A percentile compares a stretch with the other conserved stretches of the same genome.
phyloP scores from a whole-genome alignment of 2,329 filamentous ascomycete species.

The Pseudovirgaria hyperparasitica region DNA sequence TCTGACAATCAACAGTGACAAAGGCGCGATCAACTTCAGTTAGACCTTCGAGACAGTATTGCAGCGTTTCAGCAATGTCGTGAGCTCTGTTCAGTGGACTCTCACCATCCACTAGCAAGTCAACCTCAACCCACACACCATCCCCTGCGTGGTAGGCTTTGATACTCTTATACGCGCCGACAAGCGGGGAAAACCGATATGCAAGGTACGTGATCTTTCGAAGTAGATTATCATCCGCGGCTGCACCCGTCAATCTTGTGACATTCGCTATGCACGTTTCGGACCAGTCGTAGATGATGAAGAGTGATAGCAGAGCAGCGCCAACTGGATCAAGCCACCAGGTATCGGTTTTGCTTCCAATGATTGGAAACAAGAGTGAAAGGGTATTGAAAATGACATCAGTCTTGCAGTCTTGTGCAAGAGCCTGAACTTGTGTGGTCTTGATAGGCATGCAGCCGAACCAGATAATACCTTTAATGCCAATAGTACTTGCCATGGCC shows the following conservation, averaged over 20 bases:
- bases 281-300: constrained; percentile 58
- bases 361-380: constrained; percentile 48
- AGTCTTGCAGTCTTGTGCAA: constrained; percentile 51
- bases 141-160: constrained; percentile 51
- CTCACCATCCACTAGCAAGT: constrained; percentile 43
- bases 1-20: constrained; percentile 39
- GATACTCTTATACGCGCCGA: constrained; percentile 41
- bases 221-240: constrained; percentile 37
- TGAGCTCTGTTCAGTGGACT: constrained; percentile 41
- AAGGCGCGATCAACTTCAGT: constrained; percentile 38
- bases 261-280: constrained; percentile 49
- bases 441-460: constrained; percentile 47
- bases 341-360: constrained; percentile 44
- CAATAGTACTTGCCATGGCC: constrained; percentile 44
- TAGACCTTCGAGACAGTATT: constrained; percentile 45
- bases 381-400: constrained; percentile 54
- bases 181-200: constrained; percentile 42
- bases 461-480: constrained; percentile 48
- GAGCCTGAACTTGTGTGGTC: constrained; percentile 50
- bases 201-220: constrained; percentile 49
- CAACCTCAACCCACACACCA: constrained; percentile 50
- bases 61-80: constrained; percentile 49
- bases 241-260: constrained; percentile 44
- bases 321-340: constrained; percentile 59
- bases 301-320: constrained; percentile 49